A percentile compares a stretch with the other conserved stretches of the same genome.
Conservation (phyloP, 2,329 filamentous ascomycete genomes). For the Fusarium sp. region DNA sequence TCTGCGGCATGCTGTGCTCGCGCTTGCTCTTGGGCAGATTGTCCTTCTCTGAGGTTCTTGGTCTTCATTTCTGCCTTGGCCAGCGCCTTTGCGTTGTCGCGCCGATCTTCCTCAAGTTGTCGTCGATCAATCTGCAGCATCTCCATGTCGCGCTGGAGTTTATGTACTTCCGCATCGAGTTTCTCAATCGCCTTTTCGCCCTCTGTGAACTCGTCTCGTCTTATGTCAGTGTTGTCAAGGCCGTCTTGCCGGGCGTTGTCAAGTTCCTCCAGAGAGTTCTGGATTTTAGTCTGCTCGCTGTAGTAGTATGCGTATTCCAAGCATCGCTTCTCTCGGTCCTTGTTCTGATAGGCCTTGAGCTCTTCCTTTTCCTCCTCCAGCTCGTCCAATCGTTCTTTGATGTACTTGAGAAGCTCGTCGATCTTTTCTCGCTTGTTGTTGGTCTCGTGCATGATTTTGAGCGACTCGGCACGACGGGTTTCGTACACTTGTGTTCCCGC, state of each 20-base stretch:
- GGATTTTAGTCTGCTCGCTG: slow-evolving; percentile 84
- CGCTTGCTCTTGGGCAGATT: slow-evolving; percentile 80
- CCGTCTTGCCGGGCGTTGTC: slow-evolving; percentile 85
- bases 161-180: slow-evolving; percentile 82
- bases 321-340: slow-evolving; percentile 90
- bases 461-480: slow-evolving; percentile 86
- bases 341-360: slow-evolving; percentile 91
- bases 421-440: slow-evolving; percentile 96
- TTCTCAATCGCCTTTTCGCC: slow-evolving; percentile 83
- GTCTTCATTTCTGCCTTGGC: slow-evolving; percentile 90
- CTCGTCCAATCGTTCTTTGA: slow-evolving; percentile 88
- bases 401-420: slow-evolving; percentile 90
- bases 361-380: slow-evolving; percentile 98
- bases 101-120: slow-evolving; percentile 90
- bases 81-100: slow-evolving; percentile 80
- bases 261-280: slow-evolving; percentile 82
- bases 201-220: slow-evolving; percentile 79
- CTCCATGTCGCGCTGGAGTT: slow-evolving; percentile 84
- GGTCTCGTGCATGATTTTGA: slow-evolving; percentile 97
- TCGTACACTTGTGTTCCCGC: slow-evolving; percentile 98
- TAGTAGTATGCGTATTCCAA: slow-evolving; percentile 96
- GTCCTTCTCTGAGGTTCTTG: slow-evolving; percentile 85
- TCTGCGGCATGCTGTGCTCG: slow-evolving; percentile 78
- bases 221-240: slow-evolving; percentile 85
- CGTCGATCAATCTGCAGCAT: slow-evolving; percentile 85